phyloP scores from a whole-genome alignment of 345 rosid species.

The Capsella bursapastoris region DNA sequence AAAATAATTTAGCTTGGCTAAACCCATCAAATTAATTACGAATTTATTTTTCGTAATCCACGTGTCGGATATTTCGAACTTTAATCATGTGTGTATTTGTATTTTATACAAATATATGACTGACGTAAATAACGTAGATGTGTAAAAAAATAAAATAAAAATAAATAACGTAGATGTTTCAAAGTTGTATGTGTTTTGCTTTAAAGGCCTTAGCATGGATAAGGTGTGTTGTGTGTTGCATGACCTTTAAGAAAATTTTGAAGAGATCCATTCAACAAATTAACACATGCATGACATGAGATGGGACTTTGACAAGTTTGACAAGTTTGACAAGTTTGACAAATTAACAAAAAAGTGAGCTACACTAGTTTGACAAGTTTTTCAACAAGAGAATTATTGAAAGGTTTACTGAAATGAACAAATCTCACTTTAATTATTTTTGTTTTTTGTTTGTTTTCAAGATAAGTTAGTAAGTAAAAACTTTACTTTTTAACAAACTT shows the following conservation, averaged over 20 bases:
- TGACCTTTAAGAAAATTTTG: background rate
- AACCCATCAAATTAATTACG: conserved; percentile 3
- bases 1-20: conserved; percentile 5
- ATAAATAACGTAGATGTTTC: background rate
- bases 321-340: conserved; percentile 13
- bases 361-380: conserved; percentile 16
- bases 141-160: no score
- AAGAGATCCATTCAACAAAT: conserved; percentile 23
- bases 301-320: no score
- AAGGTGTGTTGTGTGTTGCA: conserved; percentile 32
- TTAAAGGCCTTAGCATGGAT: conserved; percentile 31
- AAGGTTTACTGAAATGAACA: background rate
- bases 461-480: background rate
- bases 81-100: background rate
- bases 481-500: conserved; percentile 19
- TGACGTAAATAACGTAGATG: background rate
- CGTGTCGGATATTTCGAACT: conserved; percentile 17
- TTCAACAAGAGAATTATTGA: conserved; percentile 20
- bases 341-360: no score
- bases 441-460: background rate
- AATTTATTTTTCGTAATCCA: background rate
- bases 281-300: background rate
- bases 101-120: background rate
- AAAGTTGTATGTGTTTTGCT: conserved; percentile 7
- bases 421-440: background rate